phyloP scores from a whole-genome alignment of 257 asterid species.

The Eustoma russellianum region DNA sequence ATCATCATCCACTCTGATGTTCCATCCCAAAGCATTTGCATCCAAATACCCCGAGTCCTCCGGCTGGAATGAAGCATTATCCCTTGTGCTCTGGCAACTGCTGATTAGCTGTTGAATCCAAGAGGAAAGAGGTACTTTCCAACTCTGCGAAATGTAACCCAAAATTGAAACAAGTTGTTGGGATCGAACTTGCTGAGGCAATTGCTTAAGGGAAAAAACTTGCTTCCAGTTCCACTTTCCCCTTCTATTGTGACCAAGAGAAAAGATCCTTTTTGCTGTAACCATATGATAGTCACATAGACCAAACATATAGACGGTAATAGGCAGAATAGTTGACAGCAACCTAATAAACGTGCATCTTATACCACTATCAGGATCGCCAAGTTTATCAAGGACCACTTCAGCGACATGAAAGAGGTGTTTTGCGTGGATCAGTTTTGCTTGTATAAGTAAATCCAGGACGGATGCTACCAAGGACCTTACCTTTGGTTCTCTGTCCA shows the following conservation, averaged over 20 bases:
- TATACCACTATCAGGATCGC: constrained; percentile 79
- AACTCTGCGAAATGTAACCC: constrained; percentile 92
- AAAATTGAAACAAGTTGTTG: constrained; percentile 89
- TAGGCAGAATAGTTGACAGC: constrained; percentile 63
- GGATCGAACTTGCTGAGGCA: constrained; percentile 80
- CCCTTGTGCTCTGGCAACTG: constrained; percentile 53
- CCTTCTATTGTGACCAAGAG: constrained; percentile 29
- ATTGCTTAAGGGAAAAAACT: constrained; percentile 75
- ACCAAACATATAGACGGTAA: constrained; percentile 60
- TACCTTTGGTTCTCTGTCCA: constrained; percentile 82
- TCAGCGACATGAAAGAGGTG: constrained; percentile 59
- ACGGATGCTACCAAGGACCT: constrained; percentile 63
- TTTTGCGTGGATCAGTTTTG: constrained; percentile 73
- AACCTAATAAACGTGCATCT: constrained; percentile 54
- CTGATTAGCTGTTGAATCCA: constrained; percentile 87
- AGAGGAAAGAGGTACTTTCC: constrained; percentile 87
- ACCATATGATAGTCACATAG: constrained; percentile 44
- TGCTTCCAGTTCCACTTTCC: constrained; percentile 75
- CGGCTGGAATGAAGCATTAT: constrained; percentile 33
- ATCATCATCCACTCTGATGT: constrained; percentile 61
- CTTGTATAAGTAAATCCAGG: constrained; percentile 67
- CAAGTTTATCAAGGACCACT: constrained; percentile 69
- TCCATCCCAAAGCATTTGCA: constrained; percentile 59
- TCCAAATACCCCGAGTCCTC: constrained; percentile 53
- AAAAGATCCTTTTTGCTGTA: constrained; percentile 35